Base-by-base conservation (phyloP, 495 filamentous ascomycete genomes). In the Xanthoparmelia taractica region DNA sequence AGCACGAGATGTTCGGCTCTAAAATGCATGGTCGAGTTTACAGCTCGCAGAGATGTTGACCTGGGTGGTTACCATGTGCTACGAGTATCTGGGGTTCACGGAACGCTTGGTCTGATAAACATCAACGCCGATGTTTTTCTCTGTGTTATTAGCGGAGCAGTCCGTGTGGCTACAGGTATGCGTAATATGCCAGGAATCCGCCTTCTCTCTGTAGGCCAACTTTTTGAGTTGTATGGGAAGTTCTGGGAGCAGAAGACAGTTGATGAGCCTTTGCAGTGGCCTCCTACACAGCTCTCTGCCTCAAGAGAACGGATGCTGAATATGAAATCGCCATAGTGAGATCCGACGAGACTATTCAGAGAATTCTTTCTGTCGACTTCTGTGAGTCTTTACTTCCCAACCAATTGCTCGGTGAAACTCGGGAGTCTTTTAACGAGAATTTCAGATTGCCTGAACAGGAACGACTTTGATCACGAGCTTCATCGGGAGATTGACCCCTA, bases 11-110 rank as follows among this genome's bases (percentile, higher is more conserved):
- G 67, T 47, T 65, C 75, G 20, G 73, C 82, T 27, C 79, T 82
- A 11, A 86, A 86, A 63, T 96, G 91, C 76, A 88, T 93, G 75
- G 91, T 97, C 61, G 91, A 97, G 71, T 96, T 97, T 75, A 77
- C 84, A 1, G 76, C 80, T 15, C 70, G 80, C n/a, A 76, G 82
- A n/a, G 75, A 82, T 50, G 78, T 82, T 52, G 81, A 94, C 60
- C 77, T 97, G 40, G 77, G 77, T 63, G 86, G 87, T 37, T 97
- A 91, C 73, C 82, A 85, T 58, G 77, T 85, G 6, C 72, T 96
- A 47, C 87, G 86, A 50, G 77, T 82, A n/a, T 78, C 84, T 25
- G 83, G 85, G n/a, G 89, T 91, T 40, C 84, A 91, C 68, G 94
- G 94, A 37, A 97, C 92, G 3, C 80, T 98, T 59, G 94, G 94